phyloP scores from a whole-genome alignment of 2,329 filamentous ascomycete genomes.

The Botrytis tulipae region DNA sequence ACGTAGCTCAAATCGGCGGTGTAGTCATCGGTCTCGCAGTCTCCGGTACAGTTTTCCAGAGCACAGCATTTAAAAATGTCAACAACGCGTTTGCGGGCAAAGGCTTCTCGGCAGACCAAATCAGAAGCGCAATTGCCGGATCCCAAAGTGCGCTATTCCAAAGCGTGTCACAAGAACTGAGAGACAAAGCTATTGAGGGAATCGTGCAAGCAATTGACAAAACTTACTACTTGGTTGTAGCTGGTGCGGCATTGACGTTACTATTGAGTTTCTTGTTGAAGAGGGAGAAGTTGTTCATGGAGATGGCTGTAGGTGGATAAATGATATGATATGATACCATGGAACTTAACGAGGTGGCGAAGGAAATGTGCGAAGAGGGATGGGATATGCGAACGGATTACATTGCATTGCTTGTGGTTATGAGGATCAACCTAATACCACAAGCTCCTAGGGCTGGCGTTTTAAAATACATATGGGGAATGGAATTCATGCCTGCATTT shows the following conservation, averaged over 20 bases:
- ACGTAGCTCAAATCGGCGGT: constrained; percentile 38
- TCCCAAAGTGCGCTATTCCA: constrained; percentile 23
- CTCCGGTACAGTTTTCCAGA: constrained; percentile 41
- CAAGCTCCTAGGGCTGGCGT: background rate
- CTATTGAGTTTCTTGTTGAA: constrained; percentile 35
- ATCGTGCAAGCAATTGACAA: constrained; percentile 35
- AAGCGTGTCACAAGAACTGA: constrained; percentile 19
- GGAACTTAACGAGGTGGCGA: background rate
- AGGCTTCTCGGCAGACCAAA: constrained; percentile 25
- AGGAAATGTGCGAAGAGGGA: background rate
- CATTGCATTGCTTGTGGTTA: background rate
- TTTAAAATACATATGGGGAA: background rate
- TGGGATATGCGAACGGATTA: background rate
- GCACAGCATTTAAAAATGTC: constrained; percentile 35
- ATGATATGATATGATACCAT: background rate
- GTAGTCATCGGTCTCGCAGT: constrained; percentile 39
- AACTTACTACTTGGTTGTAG: constrained; percentile 35
- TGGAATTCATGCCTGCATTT: background rate
- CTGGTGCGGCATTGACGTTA: constrained; percentile 32
- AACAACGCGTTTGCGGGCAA: constrained; percentile 26
- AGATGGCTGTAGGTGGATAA: constrained; percentile 16
- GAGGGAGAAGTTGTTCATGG: constrained; percentile 29
- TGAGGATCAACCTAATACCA: background rate
- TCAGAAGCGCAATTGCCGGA: constrained; percentile 32
- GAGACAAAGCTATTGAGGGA: constrained; percentile 30